These are phyloP conservation scores for Erodium chrysanthum DNA, from an alignment of 441 rosid genomes.

Conservation along the genomic window DNA sequence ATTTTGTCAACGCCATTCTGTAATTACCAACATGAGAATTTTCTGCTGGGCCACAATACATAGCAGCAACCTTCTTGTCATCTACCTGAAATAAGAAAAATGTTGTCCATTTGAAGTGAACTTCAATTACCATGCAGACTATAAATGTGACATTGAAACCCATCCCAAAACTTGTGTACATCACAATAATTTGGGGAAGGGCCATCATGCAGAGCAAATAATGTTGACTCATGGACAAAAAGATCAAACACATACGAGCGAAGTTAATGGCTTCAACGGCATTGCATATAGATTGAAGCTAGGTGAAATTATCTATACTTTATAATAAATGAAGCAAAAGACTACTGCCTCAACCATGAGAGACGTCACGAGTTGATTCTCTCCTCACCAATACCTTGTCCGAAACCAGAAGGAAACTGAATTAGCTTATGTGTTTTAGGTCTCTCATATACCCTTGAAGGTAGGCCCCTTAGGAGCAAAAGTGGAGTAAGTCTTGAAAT, in stretches of 20 bases:
- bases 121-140: not conserved
- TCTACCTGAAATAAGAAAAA: not conserved
- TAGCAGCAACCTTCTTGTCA: slow-evolving; percentile 28
- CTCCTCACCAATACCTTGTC: not conserved
- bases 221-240: not conserved
- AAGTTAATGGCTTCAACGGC: not conserved
- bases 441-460: not conserved
- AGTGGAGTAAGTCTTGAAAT: not conserved
- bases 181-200: not conserved
- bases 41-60: slow-evolving; percentile 55
- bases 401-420: not conserved
- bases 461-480: not conserved
- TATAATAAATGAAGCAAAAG: not conserved
- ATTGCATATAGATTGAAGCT: not conserved
- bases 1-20: slow-evolving; percentile 39
- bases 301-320: not conserved
- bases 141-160: not conserved
- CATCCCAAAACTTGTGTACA: not conserved
- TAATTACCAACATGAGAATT: slow-evolving; percentile 55
- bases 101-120: not conserved
- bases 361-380: not conserved
- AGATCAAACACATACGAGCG: not conserved
- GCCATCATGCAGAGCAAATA: not conserved
- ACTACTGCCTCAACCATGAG: not conserved
- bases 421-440: not conserved